Conservation (phyloP, 495 filamentous ascomycete species). For the Xanthoparmelia taractica region DNA sequence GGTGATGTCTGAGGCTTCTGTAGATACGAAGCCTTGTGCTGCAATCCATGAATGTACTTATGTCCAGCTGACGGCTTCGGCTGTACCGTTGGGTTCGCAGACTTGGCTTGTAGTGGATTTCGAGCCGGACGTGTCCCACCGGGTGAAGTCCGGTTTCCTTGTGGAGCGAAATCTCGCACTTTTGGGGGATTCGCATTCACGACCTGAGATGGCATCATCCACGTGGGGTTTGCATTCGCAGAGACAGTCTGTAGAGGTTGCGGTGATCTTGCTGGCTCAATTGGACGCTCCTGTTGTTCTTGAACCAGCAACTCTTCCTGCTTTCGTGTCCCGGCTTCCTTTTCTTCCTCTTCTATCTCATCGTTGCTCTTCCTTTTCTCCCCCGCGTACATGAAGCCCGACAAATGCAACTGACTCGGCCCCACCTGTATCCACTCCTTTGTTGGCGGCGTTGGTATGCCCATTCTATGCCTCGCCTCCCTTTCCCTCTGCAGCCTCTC, state of each 20-base stretch:
- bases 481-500: conserved; percentile 27
- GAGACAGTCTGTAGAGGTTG: not conserved
- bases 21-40: not conserved
- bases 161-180: not conserved
- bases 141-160: not conserved
- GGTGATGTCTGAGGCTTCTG: not conserved
- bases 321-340: conserved; percentile 4
- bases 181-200: not conserved
- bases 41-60: not conserved
- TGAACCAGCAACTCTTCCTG: not conserved
- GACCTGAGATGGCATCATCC: not conserved
- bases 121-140: not conserved
- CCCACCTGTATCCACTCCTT: conserved; percentile 18
- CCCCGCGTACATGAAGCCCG: conserved; percentile 12
- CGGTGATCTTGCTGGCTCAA: not conserved
- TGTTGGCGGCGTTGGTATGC: conserved; percentile 12
- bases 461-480: conserved; percentile 22
- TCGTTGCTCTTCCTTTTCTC: conserved; percentile 8
- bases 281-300: not conserved
- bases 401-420: conserved; percentile 19
- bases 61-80: not conserved
- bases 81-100: not conserved
- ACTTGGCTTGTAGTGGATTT: not conserved
- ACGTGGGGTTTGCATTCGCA: not conserved
- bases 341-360: not conserved